Conservation (phyloP, 2,329 filamentous ascomycete genomes). For the Huntiella omanensis region DNA sequence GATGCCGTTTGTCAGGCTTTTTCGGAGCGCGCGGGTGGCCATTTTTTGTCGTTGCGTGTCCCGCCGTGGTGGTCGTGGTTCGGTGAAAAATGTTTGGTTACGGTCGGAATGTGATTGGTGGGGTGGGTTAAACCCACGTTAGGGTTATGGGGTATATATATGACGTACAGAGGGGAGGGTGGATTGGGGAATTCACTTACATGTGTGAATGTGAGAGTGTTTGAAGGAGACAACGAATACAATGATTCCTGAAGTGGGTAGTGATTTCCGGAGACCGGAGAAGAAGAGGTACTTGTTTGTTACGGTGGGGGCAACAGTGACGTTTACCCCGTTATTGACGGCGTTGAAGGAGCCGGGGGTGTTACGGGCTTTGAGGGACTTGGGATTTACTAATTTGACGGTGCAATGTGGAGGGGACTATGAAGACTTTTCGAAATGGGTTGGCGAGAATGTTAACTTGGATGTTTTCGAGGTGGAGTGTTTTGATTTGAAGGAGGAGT, state of each 20-base stretch:
- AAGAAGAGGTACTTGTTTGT: conserved; percentile 44
- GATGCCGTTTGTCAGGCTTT: not conserved
- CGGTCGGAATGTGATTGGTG: too few species aligned
- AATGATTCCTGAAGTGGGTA: not conserved
- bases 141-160: not conserved
- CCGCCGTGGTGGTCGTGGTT: not conserved
- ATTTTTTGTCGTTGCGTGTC: not conserved
- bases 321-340: conserved; percentile 54
- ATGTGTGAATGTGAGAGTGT: not conserved
- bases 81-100: conserved; percentile 8
- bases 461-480: conserved; percentile 17
- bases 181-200: not conserved
- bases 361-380: conserved; percentile 35
- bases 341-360: conserved; percentile 45
- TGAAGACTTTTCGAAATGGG: conserved; percentile 26
- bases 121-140: too few species aligned
- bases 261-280: not conserved
- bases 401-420: conserved; percentile 67
- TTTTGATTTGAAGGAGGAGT: conserved; percentile 8
- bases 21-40: conserved; percentile 1
- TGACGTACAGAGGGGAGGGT: not conserved
- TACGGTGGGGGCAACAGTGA: conserved; percentile 80
- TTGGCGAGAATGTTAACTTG: conserved; percentile 12
- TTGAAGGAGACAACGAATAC: not conserved
- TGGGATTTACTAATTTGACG: conserved; percentile 51